Evolutionary conservation across 495 filamentous ascomycete genomes (phyloP).

Genomic region (Penicillium longicatenatum): DNA sequence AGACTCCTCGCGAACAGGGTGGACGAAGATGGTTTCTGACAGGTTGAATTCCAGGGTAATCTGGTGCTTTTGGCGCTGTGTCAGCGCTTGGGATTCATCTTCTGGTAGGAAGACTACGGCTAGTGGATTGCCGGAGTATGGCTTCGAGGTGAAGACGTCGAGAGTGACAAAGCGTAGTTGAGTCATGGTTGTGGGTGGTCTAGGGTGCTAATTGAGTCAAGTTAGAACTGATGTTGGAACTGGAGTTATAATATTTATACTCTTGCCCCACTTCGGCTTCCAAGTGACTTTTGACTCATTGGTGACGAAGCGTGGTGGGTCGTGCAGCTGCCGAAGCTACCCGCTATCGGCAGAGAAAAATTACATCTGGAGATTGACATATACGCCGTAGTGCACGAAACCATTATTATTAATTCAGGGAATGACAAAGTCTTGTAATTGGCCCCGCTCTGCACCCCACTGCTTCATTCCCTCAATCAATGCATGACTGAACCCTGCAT

Average conservation of each 20-base stretch:
- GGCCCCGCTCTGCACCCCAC: constrained; percentile 24
- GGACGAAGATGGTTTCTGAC: constrained; percentile 81
- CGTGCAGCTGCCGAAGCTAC: constrained; percentile 3
- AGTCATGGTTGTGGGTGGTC: constrained; percentile 21
- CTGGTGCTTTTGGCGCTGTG: constrained; percentile 44
- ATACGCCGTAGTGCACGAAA: too few species aligned
- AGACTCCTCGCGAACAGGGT: constrained; percentile 31
- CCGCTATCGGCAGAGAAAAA: constrained; percentile 5
- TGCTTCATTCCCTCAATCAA: constrained; percentile 34
- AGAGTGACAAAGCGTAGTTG: constrained; percentile 39
- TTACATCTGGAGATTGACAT: neutral
- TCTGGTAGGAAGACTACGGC: constrained; percentile 45
- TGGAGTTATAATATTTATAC: constrained; percentile 1
- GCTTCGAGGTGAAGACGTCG: constrained; percentile 47
- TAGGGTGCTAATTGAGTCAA: neutral
- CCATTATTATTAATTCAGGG: constrained; percentile 1
- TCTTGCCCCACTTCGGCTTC: neutral
- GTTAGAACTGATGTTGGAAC: neutral
- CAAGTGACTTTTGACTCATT: constrained; percentile 11
- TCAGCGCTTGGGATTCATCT: constrained; percentile 22
- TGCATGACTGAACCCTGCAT: constrained; percentile 28
- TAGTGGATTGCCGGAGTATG: constrained; percentile 43
- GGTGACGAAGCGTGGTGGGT: neutral
- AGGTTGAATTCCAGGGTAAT: constrained; percentile 83
- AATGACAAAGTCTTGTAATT: constrained; percentile 21